phyloP scores from a whole-genome alignment of 2,329 filamentous ascomycete species.

The Aspergillus pseudotamarii region DNA sequence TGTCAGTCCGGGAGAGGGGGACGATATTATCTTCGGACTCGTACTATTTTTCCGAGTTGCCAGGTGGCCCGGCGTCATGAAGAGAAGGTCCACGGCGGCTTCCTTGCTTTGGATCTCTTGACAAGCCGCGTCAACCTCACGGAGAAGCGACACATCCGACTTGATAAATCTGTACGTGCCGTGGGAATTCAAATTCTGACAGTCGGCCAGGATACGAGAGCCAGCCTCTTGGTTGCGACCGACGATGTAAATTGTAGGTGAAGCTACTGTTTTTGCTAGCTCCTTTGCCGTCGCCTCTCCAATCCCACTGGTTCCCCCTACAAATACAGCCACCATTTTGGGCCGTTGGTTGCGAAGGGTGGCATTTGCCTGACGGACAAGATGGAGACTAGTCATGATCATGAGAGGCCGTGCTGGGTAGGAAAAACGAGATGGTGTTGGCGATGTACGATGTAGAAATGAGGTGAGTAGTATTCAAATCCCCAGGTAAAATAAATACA shows the following conservation, averaged over 20 bases:
- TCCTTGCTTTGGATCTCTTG: constrained; percentile 44
- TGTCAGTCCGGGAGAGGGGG: background rate
- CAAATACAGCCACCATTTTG: constrained; percentile 49
- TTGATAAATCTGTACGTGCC: constrained; percentile 23
- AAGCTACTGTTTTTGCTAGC: constrained; percentile 44
- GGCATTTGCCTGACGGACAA: background rate
- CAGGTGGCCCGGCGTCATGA: constrained; percentile 29
- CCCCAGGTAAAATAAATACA: too few species aligned
- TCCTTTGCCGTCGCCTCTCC: constrained; percentile 51
- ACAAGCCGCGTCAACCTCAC: constrained; percentile 55
- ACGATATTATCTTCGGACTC: too few species aligned
- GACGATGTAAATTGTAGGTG: constrained; percentile 50
- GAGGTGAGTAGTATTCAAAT: too few species aligned
- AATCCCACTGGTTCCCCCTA: constrained; percentile 56
- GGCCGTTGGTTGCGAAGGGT: background rate
- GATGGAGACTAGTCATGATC: background rate
- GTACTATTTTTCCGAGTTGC: constrained; percentile 17
- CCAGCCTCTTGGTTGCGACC: constrained; percentile 46
- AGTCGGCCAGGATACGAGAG: constrained; percentile 47
- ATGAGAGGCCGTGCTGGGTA: background rate
- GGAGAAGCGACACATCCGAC: constrained; percentile 53
- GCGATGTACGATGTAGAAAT: background rate
- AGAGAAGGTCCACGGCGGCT: constrained; percentile 31
- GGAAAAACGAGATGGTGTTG: background rate
- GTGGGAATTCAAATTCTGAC: constrained; percentile 45